Conservation (phyloP, 495 filamentous ascomycete species). For the Neurospora sp. region DNA sequence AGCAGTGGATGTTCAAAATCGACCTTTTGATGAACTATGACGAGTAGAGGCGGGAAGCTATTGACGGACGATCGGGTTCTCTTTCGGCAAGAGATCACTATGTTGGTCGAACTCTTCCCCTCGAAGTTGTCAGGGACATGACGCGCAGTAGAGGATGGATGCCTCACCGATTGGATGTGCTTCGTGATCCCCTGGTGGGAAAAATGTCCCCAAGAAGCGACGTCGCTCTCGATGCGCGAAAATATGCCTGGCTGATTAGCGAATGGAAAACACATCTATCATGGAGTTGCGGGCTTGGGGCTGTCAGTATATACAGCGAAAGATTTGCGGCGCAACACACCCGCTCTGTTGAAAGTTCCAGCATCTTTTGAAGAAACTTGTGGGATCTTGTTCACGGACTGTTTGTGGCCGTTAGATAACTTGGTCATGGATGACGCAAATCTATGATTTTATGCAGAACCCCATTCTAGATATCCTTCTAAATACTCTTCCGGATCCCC, state of each 20-base stretch:
- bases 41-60: not conserved
- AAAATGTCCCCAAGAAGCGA: not conserved
- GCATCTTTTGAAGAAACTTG: not conserved
- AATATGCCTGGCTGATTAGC: not conserved
- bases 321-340: not conserved
- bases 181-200: not conserved
- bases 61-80: not conserved
- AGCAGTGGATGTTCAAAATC: not conserved
- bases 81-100: not conserved
- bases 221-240: not conserved
- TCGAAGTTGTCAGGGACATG: not conserved
- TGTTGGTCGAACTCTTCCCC: not conserved
- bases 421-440: not conserved
- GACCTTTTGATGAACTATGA: not conserved
- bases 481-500: not conserved
- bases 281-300: not conserved
- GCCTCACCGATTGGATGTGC: not conserved
- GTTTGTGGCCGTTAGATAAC: not conserved
- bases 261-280: not conserved
- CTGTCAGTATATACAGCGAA: not conserved
- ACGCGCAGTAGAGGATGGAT: not conserved
- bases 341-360: not conserved
- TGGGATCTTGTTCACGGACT: not conserved
- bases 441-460: not conserved
- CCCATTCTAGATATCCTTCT: not conserved